These are phyloP conservation scores for Coccinonectria pachysandricola DNA, from an alignment of 2,329 filamentous ascomycete genomes.

Conservation along the genomic window DNA sequence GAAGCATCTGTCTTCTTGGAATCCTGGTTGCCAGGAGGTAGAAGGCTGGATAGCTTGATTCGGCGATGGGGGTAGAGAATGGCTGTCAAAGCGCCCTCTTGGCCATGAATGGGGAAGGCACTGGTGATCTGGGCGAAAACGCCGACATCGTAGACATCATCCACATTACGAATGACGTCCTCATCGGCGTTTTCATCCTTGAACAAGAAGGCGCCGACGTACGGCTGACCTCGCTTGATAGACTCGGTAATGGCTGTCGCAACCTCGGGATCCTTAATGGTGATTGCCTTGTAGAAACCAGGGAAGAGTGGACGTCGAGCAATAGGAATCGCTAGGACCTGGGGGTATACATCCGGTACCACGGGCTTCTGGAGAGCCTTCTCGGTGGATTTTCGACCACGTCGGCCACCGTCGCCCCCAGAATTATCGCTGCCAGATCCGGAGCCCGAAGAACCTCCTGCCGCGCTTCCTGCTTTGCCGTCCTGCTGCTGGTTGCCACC, in stretches of 20 bases:
- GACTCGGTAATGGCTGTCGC: slow-evolving; percentile 89
- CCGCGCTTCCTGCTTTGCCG: slow-evolving; percentile 45
- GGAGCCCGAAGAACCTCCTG: slow-evolving; percentile 38
- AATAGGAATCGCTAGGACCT: slow-evolving; percentile 95
- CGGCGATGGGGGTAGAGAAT: slow-evolving; percentile 93
- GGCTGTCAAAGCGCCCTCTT: slow-evolving; percentile 76
- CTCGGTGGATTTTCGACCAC: slow-evolving; percentile 61
- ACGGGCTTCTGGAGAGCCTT: slow-evolving; percentile 75
- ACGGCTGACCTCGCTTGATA: slow-evolving; percentile 93
- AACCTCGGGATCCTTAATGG: slow-evolving; percentile 86
- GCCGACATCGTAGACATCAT: slow-evolving; percentile 90
- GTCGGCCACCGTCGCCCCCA: slow-evolving; percentile 54
- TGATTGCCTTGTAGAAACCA: slow-evolving; percentile 98
- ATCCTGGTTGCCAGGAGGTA: slow-evolving; percentile 53
- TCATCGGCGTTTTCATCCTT: slow-evolving; percentile 93
- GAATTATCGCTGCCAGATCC: slow-evolving; percentile 45
- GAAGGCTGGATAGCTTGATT: slow-evolving; percentile 77
- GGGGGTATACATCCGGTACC: slow-evolving; percentile 90
- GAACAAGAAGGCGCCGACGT: slow-evolving; percentile 92
- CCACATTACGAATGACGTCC: slow-evolving; percentile 80
- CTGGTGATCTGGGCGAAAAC: slow-evolving; percentile 98
- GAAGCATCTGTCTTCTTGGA: slow-evolving; percentile 42
- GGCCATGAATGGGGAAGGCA: slow-evolving; percentile 81
- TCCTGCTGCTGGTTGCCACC: slow-evolving; percentile 32
- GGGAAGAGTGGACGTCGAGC: slow-evolving; percentile 89